Base-by-base conservation (phyloP, 371 early-diverging fungal species). In the Batkoa obscura region DNA sequence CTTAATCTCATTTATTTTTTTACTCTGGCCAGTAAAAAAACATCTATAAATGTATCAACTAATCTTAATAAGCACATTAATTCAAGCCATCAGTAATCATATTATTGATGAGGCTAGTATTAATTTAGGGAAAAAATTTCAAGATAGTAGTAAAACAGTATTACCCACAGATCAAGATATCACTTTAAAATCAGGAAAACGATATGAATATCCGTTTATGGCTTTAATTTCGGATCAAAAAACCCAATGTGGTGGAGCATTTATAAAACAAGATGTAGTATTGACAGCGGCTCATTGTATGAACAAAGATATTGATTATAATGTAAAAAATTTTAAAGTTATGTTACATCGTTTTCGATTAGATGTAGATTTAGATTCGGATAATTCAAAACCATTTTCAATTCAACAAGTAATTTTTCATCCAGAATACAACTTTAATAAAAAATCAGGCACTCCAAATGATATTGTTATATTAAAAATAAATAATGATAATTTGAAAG, bases 221-320 rank as follows among this genome's bases (percentile, higher is more conserved):
- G 50, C 12, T 6, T 34, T 50, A 3, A 30, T 50, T 9, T 32
- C 50, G 4, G 50, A 50, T 15, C n/a, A 50, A 23, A 50, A 32
- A 34, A n/a, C 17, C 12, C 50, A 50, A 36, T 50, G 50, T 36
- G 50, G 50, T 10, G 50, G 50, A 30, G 12, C 32, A 32, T 30
- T 50, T 50, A 34, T 50, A 36, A 32, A 13, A 12, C 50, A 32
- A 9, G 34, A 50, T 10, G 15, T 50, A 34, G 33, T 50, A 12
- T 23, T 50, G 13, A 50, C 50, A 5, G 50, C 50, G 13, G 50
- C 50, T 4, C 50, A 50, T 32, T 50, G 50, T n/a, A n/a, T 50
- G 3, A 34, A 34, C 23, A n/a, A 47, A 10, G 48, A 47, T 6
- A 9, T 12, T 23, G 6, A 30, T 10, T 47, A 47, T 30, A n/a